Conservation (phyloP, 192 early-diverging fungal species). For the Rhizophlyctis rosea region DNA sequence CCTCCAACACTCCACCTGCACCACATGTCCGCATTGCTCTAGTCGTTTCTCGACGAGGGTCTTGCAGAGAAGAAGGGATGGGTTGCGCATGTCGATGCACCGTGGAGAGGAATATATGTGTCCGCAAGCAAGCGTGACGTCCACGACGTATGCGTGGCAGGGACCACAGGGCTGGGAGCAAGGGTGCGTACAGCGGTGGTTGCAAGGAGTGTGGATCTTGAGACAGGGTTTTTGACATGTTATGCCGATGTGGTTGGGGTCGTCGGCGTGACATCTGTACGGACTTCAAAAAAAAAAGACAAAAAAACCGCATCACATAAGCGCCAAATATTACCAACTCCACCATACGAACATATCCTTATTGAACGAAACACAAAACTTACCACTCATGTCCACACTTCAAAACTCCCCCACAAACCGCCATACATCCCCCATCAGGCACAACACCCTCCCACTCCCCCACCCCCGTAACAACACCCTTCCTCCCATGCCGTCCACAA, state of each 20-base stretch:
- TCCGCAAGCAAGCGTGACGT: conserved; percentile 28
- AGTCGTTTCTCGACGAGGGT: conserved; percentile 20
- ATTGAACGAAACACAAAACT: too few relatives aligned
- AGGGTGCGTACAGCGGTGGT: conserved; percentile 40
- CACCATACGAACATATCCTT: too few relatives aligned
- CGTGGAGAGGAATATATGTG: too few relatives aligned
- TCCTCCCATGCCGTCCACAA: background rate
- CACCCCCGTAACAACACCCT: background rate
- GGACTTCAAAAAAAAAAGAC: too few relatives aligned
- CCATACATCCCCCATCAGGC: conserved; percentile 56
- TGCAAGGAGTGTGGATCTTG: conserved; percentile 36
- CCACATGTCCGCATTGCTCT: conserved; percentile 41
- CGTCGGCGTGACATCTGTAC: conserved; percentile 48
- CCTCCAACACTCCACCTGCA: conserved; percentile 25
- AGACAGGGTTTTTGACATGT: conserved; percentile 42
- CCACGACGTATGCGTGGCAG: conserved; percentile 5
- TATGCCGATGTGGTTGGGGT: conserved; percentile 35
- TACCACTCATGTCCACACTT: conserved; percentile 53
- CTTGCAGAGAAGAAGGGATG: conserved; percentile 2
- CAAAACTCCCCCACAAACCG: too few relatives aligned
- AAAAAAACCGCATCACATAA: too few relatives aligned
- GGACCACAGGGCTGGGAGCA: conserved; percentile 50
- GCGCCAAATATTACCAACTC: too few relatives aligned
- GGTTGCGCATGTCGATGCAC: background rate
- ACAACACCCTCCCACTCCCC: conserved; percentile 29